Evolutionary conservation across 2,329 filamentous ascomycete genomes (phyloP), one percentile per base, ranked within the genome.

Genomic region (Lasiodiplodia gonubiensis): DNA sequence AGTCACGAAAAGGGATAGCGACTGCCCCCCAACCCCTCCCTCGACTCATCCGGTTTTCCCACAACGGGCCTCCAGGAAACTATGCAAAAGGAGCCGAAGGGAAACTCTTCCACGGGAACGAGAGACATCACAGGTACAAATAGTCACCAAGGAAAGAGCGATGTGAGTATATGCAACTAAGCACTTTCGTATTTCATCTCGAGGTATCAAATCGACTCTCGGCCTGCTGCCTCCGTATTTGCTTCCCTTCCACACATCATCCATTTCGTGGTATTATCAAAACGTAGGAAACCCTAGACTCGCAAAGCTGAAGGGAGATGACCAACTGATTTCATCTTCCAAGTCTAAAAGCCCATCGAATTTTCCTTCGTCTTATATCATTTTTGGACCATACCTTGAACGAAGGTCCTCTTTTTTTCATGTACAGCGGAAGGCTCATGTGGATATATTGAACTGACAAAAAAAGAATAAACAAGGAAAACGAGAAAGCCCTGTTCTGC

Each of bases 381-480:
- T 46, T 42, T 46, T 11, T 11, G n/a, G 42, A 21, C 42, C 42
- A 21, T 46, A 21, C 18, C 42, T 46, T 46, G 18, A 46, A 46
- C 18, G 8, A 11, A 51, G 12, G 48, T 21, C 12, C 23, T 57
- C 25, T 60, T 42, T 60, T 27, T 33, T 35, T 51, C 59, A 61
- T 61, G 42, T 51, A 61, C 59, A 49, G 23, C 42, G 59, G 33
- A 25, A 25, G 23, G 12, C 18, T 25, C 14, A n/a, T 51, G 30
- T 14, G 59, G 59, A 63, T 63, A 63, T 63, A 63, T 63, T 21
- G 30, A 37, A 33, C 27, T 37, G 49, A 63, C 57, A 14, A 12
- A 46, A 35, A 63, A 63, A 51, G 37, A 33, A 6, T 46, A 25
- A 61, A 49, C 57, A 59, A 37, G 35, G n/a, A 59, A 35, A 23